Evolutionary conservation across 495 filamentous ascomycete genomes (phyloP).

Genomic region (Aspergillus diversus): DNA sequence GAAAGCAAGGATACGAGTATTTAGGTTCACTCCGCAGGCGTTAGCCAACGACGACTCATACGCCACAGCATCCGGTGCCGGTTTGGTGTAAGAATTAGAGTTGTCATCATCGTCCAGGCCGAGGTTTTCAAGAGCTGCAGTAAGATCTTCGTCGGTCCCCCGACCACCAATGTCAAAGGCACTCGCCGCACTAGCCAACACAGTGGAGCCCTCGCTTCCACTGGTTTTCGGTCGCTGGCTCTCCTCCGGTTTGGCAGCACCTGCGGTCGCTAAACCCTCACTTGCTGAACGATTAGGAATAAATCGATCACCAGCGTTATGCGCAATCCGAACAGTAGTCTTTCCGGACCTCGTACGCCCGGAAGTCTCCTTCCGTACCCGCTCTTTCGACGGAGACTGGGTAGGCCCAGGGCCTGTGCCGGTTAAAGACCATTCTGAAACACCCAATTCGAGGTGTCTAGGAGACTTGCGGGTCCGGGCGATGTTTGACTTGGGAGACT

Average conservation of each 20-base stretch:
- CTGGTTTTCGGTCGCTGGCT: slow-evolving; percentile 71
- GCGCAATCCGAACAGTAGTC: slow-evolving; percentile 75
- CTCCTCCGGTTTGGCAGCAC: slow-evolving; percentile 79
- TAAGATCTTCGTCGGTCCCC: slow-evolving; percentile 72
- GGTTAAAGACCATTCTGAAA: slow-evolving; percentile 89
- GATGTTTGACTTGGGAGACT: slow-evolving; percentile 95
- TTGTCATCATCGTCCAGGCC: slow-evolving; percentile 68
- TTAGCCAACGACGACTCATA: slow-evolving; percentile 91
- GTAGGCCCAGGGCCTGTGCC: slow-evolving; percentile 70
- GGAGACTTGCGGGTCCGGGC: slow-evolving; percentile 70
- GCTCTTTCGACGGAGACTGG: slow-evolving; percentile 73
- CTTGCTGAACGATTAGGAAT: slow-evolving; percentile 91
- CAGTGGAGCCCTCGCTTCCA: slow-evolving; percentile 66
- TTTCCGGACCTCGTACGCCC: slow-evolving; percentile 62
- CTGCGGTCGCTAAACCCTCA: slow-evolving; percentile 81
- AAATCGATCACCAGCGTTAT: slow-evolving; percentile 87
- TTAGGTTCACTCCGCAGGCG: slow-evolving; percentile 90
- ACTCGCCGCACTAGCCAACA: slow-evolving; percentile 69
- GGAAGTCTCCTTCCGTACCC: slow-evolving; percentile 63
- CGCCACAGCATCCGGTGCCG: slow-evolving; percentile 82
- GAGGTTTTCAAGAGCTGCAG: slow-evolving; percentile 76
- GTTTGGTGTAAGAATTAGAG: slow-evolving; percentile 64
- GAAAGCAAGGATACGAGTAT: slow-evolving; percentile 96
- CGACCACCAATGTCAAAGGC: slow-evolving; percentile 67
- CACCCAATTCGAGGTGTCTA: slow-evolving; percentile 83